phyloP scores from a whole-genome alignment of 345 rosid species.

The Geranium brycei region DNA sequence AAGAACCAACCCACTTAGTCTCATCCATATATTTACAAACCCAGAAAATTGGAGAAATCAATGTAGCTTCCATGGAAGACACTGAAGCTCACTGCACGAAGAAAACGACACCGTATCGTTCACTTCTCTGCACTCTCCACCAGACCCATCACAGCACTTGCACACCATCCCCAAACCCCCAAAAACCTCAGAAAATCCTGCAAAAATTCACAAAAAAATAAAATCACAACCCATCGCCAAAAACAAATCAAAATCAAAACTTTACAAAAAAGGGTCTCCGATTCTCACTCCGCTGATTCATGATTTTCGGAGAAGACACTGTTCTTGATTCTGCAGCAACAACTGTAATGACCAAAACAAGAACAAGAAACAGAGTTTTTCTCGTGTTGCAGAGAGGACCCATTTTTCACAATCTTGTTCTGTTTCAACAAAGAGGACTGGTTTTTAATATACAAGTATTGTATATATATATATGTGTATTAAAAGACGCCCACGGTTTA shows the following conservation, averaged over 20 bases:
- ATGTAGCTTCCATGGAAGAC: constrained; percentile 39
- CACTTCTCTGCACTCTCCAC: constrained; percentile 20
- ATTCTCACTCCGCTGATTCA: background rate
- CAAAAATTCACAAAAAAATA: background rate
- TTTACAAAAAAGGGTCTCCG: background rate
- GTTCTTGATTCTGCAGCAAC: background rate
- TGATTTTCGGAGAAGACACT: background rate
- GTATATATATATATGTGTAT: background rate
- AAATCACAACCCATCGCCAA: background rate
- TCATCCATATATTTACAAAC: no score
- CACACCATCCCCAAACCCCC: constrained; percentile 37
- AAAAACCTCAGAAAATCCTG: constrained; percentile 19
- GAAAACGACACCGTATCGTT: constrained; percentile 17
- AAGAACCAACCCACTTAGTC: no score
- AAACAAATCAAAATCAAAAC: background rate
- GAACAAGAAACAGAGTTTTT: background rate
- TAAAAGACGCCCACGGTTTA: no score
- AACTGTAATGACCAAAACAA: background rate
- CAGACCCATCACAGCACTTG: constrained; percentile 36
- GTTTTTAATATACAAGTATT: background rate
- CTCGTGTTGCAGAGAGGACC: background rate
- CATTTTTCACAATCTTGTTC: background rate
- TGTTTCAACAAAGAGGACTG: background rate
- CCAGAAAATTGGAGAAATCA: constrained; percentile 3
- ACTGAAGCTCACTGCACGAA: constrained; percentile 30